These are phyloP conservation scores for Hypoxylon sp. DNA, from an alignment of 2,329 filamentous ascomycete genomes.

Conservation along the genomic window DNA sequence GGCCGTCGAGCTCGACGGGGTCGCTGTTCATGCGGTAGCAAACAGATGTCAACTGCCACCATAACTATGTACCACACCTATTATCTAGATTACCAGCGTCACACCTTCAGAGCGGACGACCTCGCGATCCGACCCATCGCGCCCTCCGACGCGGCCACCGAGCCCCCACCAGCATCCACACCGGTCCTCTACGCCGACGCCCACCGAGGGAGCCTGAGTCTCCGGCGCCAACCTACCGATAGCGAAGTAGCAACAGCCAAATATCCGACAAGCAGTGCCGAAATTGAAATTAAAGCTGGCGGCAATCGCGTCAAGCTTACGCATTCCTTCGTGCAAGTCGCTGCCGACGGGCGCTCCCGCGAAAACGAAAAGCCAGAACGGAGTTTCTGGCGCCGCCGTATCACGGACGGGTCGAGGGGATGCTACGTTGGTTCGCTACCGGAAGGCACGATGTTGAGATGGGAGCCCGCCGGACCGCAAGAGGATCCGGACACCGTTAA, in stretches of 20 bases:
- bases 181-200: slow-evolving; percentile 18
- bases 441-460: slow-evolving; percentile 20
- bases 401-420: slow-evolving; percentile 24
- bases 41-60: neutral
- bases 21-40: too few species aligned
- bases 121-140: slow-evolving; percentile 21
- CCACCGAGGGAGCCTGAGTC: slow-evolving; percentile 2
- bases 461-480: slow-evolving; percentile 21
- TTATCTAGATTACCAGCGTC: slow-evolving; percentile 18
- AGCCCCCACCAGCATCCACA: neutral
- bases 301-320: slow-evolving; percentile 4
- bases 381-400: slow-evolving; percentile 23
- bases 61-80: slow-evolving; percentile 13
- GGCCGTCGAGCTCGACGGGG: too few species aligned
- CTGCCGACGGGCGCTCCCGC: slow-evolving; percentile 13
- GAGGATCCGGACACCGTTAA: slow-evolving; percentile 3
- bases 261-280: slow-evolving; percentile 1
- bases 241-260: slow-evolving; percentile 7
- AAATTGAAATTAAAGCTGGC: slow-evolving; percentile 7
- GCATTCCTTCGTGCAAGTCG: slow-evolving; percentile 23
- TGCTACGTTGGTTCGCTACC: slow-evolving; percentile 25
- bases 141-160: neutral
- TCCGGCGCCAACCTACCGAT: slow-evolving; percentile 2
- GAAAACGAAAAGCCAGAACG: slow-evolving; percentile 13
- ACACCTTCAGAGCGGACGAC: slow-evolving; percentile 20